phyloP scores from a whole-genome alignment of 768 basidiomycete species.

The Boletus rubescentipes region DNA sequence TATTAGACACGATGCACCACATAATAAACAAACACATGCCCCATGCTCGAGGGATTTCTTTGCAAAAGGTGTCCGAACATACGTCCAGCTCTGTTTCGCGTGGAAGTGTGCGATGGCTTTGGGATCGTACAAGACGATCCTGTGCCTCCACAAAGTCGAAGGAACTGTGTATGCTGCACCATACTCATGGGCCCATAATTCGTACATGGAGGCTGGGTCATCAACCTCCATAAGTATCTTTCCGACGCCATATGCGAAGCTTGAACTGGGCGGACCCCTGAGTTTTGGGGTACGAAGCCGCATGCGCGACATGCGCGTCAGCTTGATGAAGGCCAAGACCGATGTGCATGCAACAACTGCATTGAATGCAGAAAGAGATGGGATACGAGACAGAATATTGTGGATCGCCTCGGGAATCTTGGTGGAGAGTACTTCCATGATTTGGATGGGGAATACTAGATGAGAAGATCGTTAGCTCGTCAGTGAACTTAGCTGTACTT shows the following conservation, averaged over 20 bases:
- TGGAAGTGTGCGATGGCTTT: constrained; percentile 28
- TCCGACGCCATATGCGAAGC: constrained; percentile 17
- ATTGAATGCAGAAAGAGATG: not conserved
- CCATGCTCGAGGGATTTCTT: constrained; percentile 34
- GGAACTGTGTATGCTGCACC: constrained; percentile 15
- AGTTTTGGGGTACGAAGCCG: constrained; percentile 17
- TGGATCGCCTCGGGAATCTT: not conserved
- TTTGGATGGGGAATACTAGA: not conserved
- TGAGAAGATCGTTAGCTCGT: not conserved
- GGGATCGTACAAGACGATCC: constrained; percentile 37
- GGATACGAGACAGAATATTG: not conserved
- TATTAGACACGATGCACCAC: no score
- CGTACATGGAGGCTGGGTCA: constrained; percentile 14
- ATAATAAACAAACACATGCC: not conserved
- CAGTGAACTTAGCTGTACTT: no score
- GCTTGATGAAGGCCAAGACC: constrained; percentile 5
- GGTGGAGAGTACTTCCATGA: not conserved
- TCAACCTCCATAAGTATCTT: not conserved
- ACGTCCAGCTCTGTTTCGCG: constrained; percentile 26
- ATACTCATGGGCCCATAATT: constrained; percentile 21
- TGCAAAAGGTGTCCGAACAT: constrained; percentile 39
- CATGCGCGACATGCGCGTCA: constrained; percentile 5
- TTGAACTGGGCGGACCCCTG: constrained; percentile 16
- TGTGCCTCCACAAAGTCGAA: constrained; percentile 7
- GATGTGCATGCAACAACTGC: not conserved